Conservation (phyloP, 495 filamentous ascomycete genomes). For the Aspergillus haitiensis region DNA sequence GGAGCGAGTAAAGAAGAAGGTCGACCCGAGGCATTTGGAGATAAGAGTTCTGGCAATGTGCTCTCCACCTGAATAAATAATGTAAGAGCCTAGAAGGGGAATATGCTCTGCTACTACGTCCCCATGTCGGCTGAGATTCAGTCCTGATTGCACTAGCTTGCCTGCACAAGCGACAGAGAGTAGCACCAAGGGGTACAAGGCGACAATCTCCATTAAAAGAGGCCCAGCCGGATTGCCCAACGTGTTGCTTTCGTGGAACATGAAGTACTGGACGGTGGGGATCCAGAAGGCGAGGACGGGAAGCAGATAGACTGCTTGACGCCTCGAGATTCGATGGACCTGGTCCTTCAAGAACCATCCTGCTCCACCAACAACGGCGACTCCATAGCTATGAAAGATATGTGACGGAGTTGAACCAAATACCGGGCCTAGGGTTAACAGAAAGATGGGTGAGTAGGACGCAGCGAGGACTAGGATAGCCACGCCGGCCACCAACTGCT, state of each 20-base stretch:
- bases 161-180: slow-evolving; percentile 65
- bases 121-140: slow-evolving; percentile 57
- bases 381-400: slow-evolving; percentile 66
- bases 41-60: slow-evolving; percentile 50
- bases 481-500: slow-evolving; percentile 34
- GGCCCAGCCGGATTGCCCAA: slow-evolving; percentile 72
- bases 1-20: slow-evolving; percentile 63
- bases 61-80: slow-evolving; percentile 62
- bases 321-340: slow-evolving; percentile 42
- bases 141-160: slow-evolving; percentile 56
- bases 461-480: slow-evolving; percentile 67
- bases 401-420: slow-evolving; percentile 79
- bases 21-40: slow-evolving; percentile 57
- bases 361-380: slow-evolving; percentile 60
- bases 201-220: slow-evolving; percentile 67
- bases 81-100: slow-evolving; percentile 61
- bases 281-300: slow-evolving; percentile 73
- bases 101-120: slow-evolving; percentile 55
- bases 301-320: slow-evolving; percentile 48
- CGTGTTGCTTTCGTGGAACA: slow-evolving; percentile 61
- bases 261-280: slow-evolving; percentile 66
- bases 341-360: slow-evolving; percentile 61
- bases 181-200: slow-evolving; percentile 70
- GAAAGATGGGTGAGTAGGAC: slow-evolving; percentile 70
- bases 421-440: slow-evolving; percentile 74